These are phyloP conservation scores for Aspergillus udagawae DNA, from an alignment of 2,329 filamentous ascomycete genomes.

Conservation along the genomic window DNA sequence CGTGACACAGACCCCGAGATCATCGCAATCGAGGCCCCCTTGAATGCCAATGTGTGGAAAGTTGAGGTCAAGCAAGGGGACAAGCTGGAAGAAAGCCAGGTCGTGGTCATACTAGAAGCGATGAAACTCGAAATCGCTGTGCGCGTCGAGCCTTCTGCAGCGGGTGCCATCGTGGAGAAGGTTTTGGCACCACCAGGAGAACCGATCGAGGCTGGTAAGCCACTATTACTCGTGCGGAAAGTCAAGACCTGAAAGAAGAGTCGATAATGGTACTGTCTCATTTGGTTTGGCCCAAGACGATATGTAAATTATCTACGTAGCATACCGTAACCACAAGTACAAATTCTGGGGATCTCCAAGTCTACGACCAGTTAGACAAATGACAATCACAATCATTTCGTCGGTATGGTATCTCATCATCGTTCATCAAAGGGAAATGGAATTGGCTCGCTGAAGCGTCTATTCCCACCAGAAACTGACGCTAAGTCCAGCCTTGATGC, in stretches of 20 bases:
- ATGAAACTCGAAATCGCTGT: slow-evolving; percentile 57
- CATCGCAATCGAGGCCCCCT: slow-evolving; percentile 38
- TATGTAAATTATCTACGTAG: neutral
- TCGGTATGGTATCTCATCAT: too few species aligned
- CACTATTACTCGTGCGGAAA: slow-evolving; percentile 27
- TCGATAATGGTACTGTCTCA: neutral
- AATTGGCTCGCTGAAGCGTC: neutral
- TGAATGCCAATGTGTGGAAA: slow-evolving; percentile 55
- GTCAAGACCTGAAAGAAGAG: neutral
- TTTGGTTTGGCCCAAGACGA: neutral
- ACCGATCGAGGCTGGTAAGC: slow-evolving; percentile 34
- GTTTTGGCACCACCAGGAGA: slow-evolving; percentile 38
- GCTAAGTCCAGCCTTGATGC: slow-evolving; percentile 81
- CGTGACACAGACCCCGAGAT: slow-evolving; percentile 31
- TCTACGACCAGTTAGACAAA: neutral
- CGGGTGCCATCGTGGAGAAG: slow-evolving; percentile 34
- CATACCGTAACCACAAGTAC: neutral
- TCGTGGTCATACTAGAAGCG: slow-evolving; percentile 49
- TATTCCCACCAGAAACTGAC: slow-evolving; percentile 95
- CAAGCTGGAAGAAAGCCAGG: slow-evolving; percentile 39
- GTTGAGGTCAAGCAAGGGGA: slow-evolving; percentile 44
- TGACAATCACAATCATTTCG: too few species aligned
- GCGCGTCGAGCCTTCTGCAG: slow-evolving; percentile 25
- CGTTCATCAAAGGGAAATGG: too few species aligned
- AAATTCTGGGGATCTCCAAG: neutral